Percentiles rank a stretch among this genome's conserved stretches.
These are phyloP conservation scores for Fomitopsis pulvina DNA, from an alignment of 768 basidiomycete species.

Conservation along the genomic window DNA sequence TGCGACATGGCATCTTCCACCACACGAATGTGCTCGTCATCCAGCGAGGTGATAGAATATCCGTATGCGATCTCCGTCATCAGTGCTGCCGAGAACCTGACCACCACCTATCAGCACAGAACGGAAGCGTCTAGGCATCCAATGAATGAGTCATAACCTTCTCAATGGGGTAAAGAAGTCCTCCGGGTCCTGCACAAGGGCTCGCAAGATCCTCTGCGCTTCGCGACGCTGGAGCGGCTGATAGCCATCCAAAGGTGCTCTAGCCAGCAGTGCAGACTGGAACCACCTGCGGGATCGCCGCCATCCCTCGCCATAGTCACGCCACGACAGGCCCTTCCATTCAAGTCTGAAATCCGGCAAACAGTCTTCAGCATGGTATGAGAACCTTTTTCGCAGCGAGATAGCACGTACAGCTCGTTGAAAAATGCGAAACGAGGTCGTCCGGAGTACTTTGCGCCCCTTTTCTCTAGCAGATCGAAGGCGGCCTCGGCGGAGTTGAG, in stretches of 20 bases:
- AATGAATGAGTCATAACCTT: background rate
- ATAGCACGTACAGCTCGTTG: conserved; percentile 16
- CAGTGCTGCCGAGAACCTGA: background rate
- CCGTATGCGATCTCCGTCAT: conserved; percentile 11
- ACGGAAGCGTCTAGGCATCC: background rate
- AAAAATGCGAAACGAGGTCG: conserved; percentile 13
- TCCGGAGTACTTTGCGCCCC: conserved; percentile 19
- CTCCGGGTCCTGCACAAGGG: conserved; percentile 5
- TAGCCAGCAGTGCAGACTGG: conserved; percentile 8
- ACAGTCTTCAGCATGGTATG: background rate
- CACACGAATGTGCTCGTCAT: background rate
- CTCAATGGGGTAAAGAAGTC: background rate
- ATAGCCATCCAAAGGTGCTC: conserved; percentile 4
- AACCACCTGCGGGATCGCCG: conserved; percentile 17
- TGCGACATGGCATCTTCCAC: background rate
- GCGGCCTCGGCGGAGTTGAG: conserved; percentile 17
- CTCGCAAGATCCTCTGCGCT: conserved; percentile 3
- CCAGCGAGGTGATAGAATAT: background rate
- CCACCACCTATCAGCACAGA: background rate
- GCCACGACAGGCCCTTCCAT: conserved; percentile 4
- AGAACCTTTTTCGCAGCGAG: too few species aligned
- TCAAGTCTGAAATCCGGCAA: background rate
- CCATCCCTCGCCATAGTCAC: conserved; percentile 14
- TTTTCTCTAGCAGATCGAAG: conserved; percentile 20
- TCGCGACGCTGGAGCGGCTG: conserved; percentile 12